A percentile compares a stretch with the other conserved stretches of the same genome.
Evolutionary conservation across 1,284 basidiomycete species (phyloP).

Genomic region (Apiotrichum mycotoxinovorans): DNA sequence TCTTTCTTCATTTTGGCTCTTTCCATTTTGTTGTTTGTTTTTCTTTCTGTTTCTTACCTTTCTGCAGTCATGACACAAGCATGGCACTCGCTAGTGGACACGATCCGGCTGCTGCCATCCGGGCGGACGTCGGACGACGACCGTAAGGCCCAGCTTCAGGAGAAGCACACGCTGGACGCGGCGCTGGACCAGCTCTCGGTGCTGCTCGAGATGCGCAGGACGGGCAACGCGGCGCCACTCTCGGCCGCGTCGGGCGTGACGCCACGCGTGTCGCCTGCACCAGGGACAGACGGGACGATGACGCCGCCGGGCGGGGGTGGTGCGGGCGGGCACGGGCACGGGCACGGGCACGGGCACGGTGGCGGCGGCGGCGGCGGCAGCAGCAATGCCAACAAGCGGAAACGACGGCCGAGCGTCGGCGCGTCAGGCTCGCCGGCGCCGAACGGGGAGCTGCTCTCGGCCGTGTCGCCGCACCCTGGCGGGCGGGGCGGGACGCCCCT

Average conservation of each 20-base stretch:
- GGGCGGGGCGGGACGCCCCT: slow-evolving; percentile 11
- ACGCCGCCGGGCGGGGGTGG: slow-evolving; percentile 12
- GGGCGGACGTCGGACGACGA: slow-evolving; percentile 12
- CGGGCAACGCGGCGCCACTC: background rate
- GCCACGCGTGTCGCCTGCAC: slow-evolving; percentile 12
- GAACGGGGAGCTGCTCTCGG: slow-evolving; percentile 15
- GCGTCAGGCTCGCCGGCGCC: slow-evolving; percentile 12
- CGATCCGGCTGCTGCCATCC: slow-evolving; percentile 34
- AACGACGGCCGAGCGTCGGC: slow-evolving; percentile 15
- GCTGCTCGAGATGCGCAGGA: slow-evolving; percentile 28
- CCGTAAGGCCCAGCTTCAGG: slow-evolving; percentile 13
- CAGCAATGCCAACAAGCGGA: slow-evolving; percentile 9
- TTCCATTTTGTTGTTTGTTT: background rate
- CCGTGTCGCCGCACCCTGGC: slow-evolving; percentile 17
- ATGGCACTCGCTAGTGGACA: slow-evolving; percentile 44
- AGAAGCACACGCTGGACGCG: slow-evolving; percentile 33
- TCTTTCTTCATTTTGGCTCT: background rate
- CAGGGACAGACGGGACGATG: slow-evolving; percentile 3
- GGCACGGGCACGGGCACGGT: too few species aligned
- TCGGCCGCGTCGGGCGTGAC: slow-evolving; percentile 2
- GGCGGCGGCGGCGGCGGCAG: too few species aligned
- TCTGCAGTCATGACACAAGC: slow-evolving; percentile 34
- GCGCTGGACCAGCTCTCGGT: slow-evolving; percentile 39
- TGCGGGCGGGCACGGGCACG: too few species aligned
- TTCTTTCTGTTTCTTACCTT: too few species aligned